phyloP scores from a whole-genome alignment of 2,329 filamentous ascomycete genomes.

The Fusarium sambucinum region DNA sequence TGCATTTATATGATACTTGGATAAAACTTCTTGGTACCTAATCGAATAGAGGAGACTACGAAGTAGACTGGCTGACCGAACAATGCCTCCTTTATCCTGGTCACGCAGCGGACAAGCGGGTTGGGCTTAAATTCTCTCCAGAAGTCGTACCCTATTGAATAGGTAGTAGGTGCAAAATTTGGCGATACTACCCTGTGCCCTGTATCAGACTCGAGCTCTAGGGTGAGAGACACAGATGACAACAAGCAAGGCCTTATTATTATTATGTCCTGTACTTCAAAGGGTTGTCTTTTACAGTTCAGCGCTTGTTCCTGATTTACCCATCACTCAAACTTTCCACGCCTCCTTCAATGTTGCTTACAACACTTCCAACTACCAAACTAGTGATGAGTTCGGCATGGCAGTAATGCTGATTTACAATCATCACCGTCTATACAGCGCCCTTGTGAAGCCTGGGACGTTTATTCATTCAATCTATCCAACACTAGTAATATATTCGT shows the following conservation, averaged over 20 bases:
- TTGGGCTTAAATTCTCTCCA: not conserved
- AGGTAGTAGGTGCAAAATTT: not conserved
- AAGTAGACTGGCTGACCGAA: not conserved
- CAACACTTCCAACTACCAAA: not conserved
- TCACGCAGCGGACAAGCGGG: not conserved
- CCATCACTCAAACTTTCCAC: not conserved
- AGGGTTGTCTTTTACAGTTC: not conserved
- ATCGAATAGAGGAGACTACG: not conserved
- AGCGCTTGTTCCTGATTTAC: not conserved
- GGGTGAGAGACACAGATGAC: not conserved
- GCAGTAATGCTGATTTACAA: not conserved
- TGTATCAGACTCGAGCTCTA: not conserved
- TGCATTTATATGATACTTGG: not conserved
- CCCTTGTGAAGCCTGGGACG: not conserved
- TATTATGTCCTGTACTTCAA: not conserved
- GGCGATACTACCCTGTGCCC: not conserved
- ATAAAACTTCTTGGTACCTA: not conserved
- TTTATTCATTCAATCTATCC: not conserved
- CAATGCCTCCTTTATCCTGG: not conserved
- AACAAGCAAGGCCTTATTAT: not conserved
- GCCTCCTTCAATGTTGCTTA: not conserved
- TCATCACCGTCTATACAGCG: constrained; percentile 4
- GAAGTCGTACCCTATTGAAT: not conserved
- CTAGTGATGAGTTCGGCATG: not conserved
- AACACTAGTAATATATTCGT: constrained; percentile 7